phyloP scores from a whole-genome alignment of 176 grass and related monocot species.

The Typha latifolia region DNA sequence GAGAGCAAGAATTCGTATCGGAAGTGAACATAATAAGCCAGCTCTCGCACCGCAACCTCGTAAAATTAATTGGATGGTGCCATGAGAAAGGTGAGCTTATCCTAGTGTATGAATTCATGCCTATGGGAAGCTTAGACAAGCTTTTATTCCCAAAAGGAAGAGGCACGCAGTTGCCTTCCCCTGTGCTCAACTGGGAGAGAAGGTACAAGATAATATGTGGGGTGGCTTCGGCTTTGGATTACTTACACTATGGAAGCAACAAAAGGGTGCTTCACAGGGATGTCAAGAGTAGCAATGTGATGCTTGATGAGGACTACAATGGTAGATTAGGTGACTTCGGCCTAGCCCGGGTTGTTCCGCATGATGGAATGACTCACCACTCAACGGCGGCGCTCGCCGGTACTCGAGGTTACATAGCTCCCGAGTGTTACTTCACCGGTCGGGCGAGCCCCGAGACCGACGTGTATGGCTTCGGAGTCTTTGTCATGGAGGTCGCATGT shows the following conservation, averaged over 20 bases:
- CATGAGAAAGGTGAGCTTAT: constrained; percentile 39
- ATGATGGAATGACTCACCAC: constrained; percentile 40
- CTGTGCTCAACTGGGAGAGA: constrained; percentile 38
- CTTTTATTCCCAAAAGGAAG: constrained; percentile 7
- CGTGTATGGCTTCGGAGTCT: constrained; percentile 20
- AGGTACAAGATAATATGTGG: constrained; percentile 34
- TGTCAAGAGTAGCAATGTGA: constrained; percentile 60
- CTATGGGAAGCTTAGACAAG: constrained; percentile 42
- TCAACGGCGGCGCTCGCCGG: constrained; percentile 41
- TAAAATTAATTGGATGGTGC: constrained; percentile 47
- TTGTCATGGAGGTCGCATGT: constrained; percentile 47
- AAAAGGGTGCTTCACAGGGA: constrained; percentile 40
- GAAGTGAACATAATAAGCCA: constrained; percentile 63
- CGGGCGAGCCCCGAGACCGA: constrained; percentile 46
- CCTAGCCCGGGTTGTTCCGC: constrained; percentile 38
- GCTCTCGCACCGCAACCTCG: constrained; percentile 57
- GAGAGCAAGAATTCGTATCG: constrained; percentile 40
- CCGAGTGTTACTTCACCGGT: constrained; percentile 57
- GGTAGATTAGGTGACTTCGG: constrained; percentile 48
- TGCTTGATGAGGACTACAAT: constrained; percentile 39
- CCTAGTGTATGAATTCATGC: constrained; percentile 47
- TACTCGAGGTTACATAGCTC: constrained; percentile 45
- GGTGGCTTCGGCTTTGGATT: constrained; percentile 45
- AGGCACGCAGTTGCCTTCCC: neutral
- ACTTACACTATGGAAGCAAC: constrained; percentile 53